Conservation (phyloP, 805 yeast species). For the Monosporozyma unispora region DNA sequence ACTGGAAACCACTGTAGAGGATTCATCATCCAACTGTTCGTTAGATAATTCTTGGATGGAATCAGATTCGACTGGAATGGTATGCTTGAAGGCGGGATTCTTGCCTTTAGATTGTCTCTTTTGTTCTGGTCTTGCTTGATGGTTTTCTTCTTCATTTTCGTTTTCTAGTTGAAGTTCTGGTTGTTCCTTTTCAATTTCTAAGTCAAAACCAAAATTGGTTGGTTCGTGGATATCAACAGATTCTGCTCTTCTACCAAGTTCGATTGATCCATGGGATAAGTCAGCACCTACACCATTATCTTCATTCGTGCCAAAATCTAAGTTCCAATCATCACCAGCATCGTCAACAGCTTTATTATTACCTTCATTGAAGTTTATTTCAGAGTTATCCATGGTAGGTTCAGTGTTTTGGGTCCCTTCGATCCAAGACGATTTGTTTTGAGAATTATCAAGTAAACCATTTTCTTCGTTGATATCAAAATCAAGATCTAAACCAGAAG, state of each 20-base stretch:
- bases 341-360: conserved; percentile 14
- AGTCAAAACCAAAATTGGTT: conserved; percentile 46
- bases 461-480: conserved; percentile 26
- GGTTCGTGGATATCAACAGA: conserved; percentile 18
- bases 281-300: conserved; percentile 9
- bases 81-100: conserved; percentile 11
- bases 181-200: conserved; percentile 35
- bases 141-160: conserved; percentile 15
- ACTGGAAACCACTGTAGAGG: conserved; percentile 18
- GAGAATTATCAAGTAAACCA: conserved; percentile 6
- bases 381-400: conserved; percentile 1
- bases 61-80: conserved; percentile 12
- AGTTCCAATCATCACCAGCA: conserved; percentile 22
- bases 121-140: conserved; percentile 16
- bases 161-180: conserved; percentile 21
- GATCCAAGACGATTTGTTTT: conserved; percentile 11
- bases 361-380: neutral
- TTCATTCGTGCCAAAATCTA: conserved; percentile 17
- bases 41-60: conserved; percentile 6
- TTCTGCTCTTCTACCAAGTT: conserved; percentile 48
- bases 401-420: conserved; percentile 19
- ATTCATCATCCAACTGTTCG: conserved; percentile 15
- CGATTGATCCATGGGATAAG: conserved; percentile 51
- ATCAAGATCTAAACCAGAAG: conserved; percentile 24
- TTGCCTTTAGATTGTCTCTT: conserved; percentile 3